Percentiles rank a stretch among this genome's conserved stretches.
phyloP scores from a whole-genome alignment of 2,329 filamentous ascomycete genomes.

The Penicillium sp. region DNA sequence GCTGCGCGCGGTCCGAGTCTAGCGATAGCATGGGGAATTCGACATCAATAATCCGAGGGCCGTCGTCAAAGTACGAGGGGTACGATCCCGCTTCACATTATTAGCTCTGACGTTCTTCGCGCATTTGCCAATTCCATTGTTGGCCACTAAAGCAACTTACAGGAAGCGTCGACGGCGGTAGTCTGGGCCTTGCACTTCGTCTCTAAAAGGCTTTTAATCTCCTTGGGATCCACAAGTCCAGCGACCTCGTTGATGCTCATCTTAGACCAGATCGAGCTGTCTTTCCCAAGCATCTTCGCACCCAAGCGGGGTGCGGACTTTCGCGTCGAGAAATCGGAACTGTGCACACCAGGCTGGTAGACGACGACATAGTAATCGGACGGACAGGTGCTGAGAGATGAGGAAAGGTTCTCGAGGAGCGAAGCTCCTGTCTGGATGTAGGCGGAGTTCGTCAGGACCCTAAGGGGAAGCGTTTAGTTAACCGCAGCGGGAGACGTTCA shows the following conservation, averaged over 20 bases:
- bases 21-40: slow-evolving; percentile 45
- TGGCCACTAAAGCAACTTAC: slow-evolving; percentile 28
- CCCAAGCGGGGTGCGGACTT: slow-evolving; percentile 54
- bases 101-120: slow-evolving; percentile 16
- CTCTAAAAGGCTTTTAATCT: slow-evolving; percentile 45
- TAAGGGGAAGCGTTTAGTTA: slow-evolving; percentile 31
- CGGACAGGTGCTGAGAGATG: slow-evolving; percentile 62
- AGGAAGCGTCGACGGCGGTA: slow-evolving; percentile 45
- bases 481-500: slow-evolving; percentile 6
- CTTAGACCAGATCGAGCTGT: slow-evolving; percentile 54
- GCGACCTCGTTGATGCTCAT: slow-evolving; percentile 54
- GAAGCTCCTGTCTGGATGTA: slow-evolving; percentile 46
- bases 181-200: slow-evolving; percentile 49
- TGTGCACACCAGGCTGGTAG: slow-evolving; percentile 70
- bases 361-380: slow-evolving; percentile 75
- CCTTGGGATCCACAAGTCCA: slow-evolving; percentile 47
- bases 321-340: slow-evolving; percentile 62
- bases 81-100: slow-evolving; percentile 39
- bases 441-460: slow-evolving; percentile 40
- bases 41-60: slow-evolving; percentile 46
- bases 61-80: slow-evolving; percentile 34
- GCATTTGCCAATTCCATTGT: not conserved
- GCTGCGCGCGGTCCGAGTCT: slow-evolving; percentile 35
- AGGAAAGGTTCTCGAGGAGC: slow-evolving; percentile 43
- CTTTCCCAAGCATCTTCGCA: slow-evolving; percentile 48